Evolutionary conservation across 176 grass and related monocot species (phyloP).

Genomic region (Oryza punctata): DNA sequence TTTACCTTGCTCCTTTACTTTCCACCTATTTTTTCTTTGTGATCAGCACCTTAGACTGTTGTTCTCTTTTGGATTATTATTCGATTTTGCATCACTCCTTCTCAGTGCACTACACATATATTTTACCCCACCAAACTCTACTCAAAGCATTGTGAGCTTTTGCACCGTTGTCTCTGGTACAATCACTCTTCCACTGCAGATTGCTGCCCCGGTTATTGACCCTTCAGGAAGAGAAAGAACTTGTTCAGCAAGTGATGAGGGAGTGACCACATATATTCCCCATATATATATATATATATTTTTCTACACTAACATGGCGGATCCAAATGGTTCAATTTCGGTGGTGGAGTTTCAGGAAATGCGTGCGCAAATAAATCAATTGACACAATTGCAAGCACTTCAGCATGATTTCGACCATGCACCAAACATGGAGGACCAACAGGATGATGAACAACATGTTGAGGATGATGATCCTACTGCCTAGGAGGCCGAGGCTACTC

Average conservation of each 20-base stretch:
- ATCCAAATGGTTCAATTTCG: too few species aligned
- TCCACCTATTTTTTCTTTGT: slow-evolving; percentile 12
- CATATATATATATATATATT: too few species aligned
- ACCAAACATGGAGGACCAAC: too few species aligned
- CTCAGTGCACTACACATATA: background rate
- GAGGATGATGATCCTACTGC: background rate
- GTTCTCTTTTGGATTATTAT: slow-evolving; percentile 20
- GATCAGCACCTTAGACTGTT: slow-evolving; percentile 17
- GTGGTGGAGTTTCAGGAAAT: background rate
- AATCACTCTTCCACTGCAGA: background rate
- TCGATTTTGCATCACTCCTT: slow-evolving; percentile 22
- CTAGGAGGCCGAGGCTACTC: too few species aligned
- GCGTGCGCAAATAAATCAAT: background rate
- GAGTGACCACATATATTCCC: too few species aligned
- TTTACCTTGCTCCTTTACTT: background rate
- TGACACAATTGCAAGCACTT: background rate
- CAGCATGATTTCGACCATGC: too few species aligned
- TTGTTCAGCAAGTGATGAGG: too few species aligned
- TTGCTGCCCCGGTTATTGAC: background rate
- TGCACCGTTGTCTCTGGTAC: background rate
- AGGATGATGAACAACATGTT: background rate
- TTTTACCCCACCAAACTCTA: slow-evolving; percentile 2
- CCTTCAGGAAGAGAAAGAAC: background rate
- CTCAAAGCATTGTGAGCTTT: background rate
- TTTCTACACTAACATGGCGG: background rate